Base-by-base conservation (phyloP, 2,329 filamentous ascomycete genomes). In the Chalaropsis thielavioides region DNA sequence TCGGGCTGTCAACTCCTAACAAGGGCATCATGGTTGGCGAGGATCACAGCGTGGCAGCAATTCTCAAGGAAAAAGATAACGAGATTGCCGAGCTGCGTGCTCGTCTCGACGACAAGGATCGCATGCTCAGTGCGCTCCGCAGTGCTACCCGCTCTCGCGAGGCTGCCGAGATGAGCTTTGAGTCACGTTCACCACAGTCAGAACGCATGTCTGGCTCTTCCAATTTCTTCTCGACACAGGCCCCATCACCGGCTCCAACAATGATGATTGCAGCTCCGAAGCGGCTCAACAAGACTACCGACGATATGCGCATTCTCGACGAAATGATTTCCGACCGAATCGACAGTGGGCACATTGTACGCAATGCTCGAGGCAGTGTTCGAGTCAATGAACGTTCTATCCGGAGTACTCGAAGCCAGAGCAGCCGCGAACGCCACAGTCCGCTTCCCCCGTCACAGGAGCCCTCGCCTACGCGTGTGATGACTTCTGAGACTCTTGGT, bases 291-390 rank as follows among this genome's bases (percentile, higher is more conserved):
- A 84, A 82, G 77, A 90, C 88, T 69, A 88, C 94, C 41, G 91
- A 96, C 70, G 92, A 96, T 75, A 92, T 96, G 85, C 95, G 89
- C 69, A 91, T 96, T 77, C 81, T 96, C 31, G 92, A 97, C 71
- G 90, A 96, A 75, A 96, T 97, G 92, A 94, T 96, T 67, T 88
- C 92, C 72, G 89, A 92, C 72, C 85, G 88, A 66, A 88, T 95
- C 63, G 89, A 94, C 70, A 84, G 80, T 63, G 89, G 88, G 24
- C 84, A 89, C 64, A 76, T 90, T 24, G 79, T 89, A 38, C 84
- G 88, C 70, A 81, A 85, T 63, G 76, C 77, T 62, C 79, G 86
- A 67, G 88, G 86, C 49, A 90, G 85, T 71, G 81, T 90, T 62
- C 82, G 84, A 8, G 62, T 68, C 35, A 65, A 64, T 17, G 68